Base-by-base conservation (phyloP, 306 rosid genomes). In the Vigna mungo region DNA sequence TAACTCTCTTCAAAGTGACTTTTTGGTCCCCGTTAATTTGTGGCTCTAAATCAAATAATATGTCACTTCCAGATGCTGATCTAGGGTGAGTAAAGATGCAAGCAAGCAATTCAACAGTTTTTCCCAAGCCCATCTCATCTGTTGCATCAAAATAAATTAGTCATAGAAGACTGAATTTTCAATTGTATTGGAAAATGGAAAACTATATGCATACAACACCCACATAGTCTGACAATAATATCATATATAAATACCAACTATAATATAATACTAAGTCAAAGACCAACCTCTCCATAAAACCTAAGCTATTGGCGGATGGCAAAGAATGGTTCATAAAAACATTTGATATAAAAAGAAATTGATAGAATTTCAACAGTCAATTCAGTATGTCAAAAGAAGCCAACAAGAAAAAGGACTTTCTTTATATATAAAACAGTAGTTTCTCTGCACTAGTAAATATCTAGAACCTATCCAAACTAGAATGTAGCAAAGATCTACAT, bases 51-150 rank as follows among this genome's bases (percentile, higher is more conserved):
- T 77, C 86, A 78, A 37, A n/a, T 47, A 76, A 49, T 72, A 84
- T 82, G 74, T 66, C 73, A 60, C 82, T 87, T 83, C 78, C 92
- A 66, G 77, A 84, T 79, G 80, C 91, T 25, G 85, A 75, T 89
- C 85, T 89, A 43, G 30, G 93, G 81, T 95, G 93, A 79, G 92
- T 84, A 85, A 87, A 85, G 87, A 95, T 83, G 80, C 97, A 92
- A 72, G 97, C 92, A 78, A 95, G 98, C 69, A 92, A 87, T 85
- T 95, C 98, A 78, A 95, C 89, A 70, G 98, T 92, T 87, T 95
- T 95, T 27, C 98, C 97, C 86, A 95, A 72, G 56, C 98, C 97
- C 98, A 92, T 92, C 88, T 95, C 97, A 81, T 95, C 97, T 92
- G 88, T 70, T 81, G 67, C 68, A 54, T 37, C 70, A 66, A 72